phyloP scores from a whole-genome alignment of 352 stramenopile species.

The Globisporangium paddicum region DNA sequence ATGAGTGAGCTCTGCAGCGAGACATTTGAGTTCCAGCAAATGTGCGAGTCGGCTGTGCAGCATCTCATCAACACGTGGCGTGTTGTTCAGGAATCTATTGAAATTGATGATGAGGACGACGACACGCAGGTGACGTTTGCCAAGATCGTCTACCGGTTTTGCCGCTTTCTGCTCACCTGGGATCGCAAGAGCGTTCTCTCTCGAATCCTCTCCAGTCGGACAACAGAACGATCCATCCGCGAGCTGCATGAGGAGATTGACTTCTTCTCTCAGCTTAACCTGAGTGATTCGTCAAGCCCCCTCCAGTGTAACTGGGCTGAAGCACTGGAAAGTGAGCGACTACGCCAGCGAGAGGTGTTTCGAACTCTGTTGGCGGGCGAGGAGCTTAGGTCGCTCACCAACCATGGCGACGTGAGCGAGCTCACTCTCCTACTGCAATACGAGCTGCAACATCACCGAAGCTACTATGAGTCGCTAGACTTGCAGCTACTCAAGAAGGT shows the following conservation, averaged over 20 bases:
- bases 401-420: neutral
- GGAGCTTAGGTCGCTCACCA: neutral
- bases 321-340: neutral
- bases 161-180: neutral
- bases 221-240: neutral
- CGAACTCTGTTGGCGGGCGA: neutral
- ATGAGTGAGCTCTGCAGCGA: neutral
- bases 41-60: neutral
- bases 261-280: neutral
- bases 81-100: neutral
- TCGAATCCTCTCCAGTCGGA: neutral
- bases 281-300: neutral
- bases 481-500: neutral
- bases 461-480: neutral
- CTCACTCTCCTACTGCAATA: neutral
- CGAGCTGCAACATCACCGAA: neutral
- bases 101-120: neutral
- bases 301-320: neutral
- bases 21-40: neutral
- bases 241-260: neutral
- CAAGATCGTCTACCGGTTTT: neutral
- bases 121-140: neutral
- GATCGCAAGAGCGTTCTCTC: neutral
- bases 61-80: neutral
- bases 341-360: neutral